Evolutionary conservation across 2,329 filamentous ascomycete genomes (phyloP).

Genomic region (Sporothrix humicola): DNA sequence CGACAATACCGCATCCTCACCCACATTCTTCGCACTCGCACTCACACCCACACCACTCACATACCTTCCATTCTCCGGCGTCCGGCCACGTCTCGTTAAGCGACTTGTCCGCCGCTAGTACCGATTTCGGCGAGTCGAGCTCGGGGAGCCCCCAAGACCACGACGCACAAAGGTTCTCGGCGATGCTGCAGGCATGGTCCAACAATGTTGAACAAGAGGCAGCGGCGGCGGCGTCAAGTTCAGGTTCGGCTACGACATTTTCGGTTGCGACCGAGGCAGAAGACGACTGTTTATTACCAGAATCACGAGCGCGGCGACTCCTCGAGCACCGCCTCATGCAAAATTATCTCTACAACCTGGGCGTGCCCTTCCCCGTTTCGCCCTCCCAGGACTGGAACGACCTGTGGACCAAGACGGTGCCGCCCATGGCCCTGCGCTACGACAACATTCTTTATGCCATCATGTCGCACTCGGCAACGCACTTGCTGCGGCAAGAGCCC

Average conservation of each 20-base stretch:
- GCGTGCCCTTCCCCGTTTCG: constrained; percentile 35
- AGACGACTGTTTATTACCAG: constrained; percentile 36
- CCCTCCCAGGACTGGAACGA: constrained; percentile 38
- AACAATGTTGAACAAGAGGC: constrained; percentile 25
- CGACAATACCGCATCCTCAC: constrained; percentile 9
- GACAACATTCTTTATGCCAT: constrained; percentile 41
- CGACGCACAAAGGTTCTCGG: constrained; percentile 30
- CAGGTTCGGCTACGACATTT: background rate
- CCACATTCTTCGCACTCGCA: background rate
- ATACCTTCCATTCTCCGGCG: background rate
- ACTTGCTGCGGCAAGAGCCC: constrained; percentile 38
- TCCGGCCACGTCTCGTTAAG: constrained; percentile 14
- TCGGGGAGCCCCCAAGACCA: constrained; percentile 22
- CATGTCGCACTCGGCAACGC: constrained; percentile 40
- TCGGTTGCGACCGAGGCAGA: constrained; percentile 25
- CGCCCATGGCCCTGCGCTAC: constrained; percentile 38
- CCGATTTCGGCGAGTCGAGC: constrained; percentile 25
- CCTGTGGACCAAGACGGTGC: constrained; percentile 38
- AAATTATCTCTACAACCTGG: constrained; percentile 38
- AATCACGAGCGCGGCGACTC: constrained; percentile 40
- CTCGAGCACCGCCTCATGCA: constrained; percentile 43
- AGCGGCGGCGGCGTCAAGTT: background rate
- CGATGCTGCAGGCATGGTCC: constrained; percentile 33
- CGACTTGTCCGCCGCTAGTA: constrained; percentile 17
- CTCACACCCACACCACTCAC: background rate